A percentile compares a stretch with the other conserved stretches of the same genome.
phyloP scores from a whole-genome alignment of 2,329 filamentous ascomycete genomes.

The Malbranchea zuffiana region DNA sequence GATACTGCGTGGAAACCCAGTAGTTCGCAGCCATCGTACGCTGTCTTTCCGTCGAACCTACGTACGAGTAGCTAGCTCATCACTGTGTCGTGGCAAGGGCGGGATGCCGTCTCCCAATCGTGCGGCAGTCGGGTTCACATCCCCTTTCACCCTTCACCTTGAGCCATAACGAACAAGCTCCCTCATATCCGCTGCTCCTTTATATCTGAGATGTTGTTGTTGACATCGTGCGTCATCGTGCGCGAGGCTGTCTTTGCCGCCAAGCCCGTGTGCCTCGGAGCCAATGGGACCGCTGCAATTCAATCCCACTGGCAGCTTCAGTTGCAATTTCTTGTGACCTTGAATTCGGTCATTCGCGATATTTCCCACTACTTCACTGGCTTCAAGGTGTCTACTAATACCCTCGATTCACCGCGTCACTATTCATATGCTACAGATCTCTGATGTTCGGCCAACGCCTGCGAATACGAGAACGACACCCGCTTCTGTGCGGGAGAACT shows the following conservation, averaged over 20 bases:
- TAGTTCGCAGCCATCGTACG: conserved; percentile 77
- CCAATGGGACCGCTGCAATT: conserved; percentile 3
- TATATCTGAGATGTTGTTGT: too few species aligned
- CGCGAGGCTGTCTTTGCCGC: too few species aligned
- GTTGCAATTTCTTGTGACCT: conserved; percentile 7
- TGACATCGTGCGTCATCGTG: too few species aligned
- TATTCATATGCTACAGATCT: conserved; percentile 1
- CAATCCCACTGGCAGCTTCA: conserved; percentile 10
- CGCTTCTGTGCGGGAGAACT: conserved; percentile 13
- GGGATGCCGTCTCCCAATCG: too few species aligned
- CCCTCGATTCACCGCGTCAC: background rate
- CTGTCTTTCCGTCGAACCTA: background rate
- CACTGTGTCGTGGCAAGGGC: too few species aligned
- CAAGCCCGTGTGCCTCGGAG: background rate
- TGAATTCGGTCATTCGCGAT: conserved; percentile 4
- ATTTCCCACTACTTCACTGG: background rate
- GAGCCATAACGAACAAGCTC: too few species aligned
- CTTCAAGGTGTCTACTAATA: background rate
- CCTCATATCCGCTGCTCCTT: too few species aligned
- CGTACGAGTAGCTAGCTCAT: too few species aligned
- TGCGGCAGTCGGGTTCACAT: too few species aligned
- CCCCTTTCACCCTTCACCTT: too few species aligned
- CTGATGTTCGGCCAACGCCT: conserved; percentile 14
- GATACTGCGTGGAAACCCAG: conserved; percentile 88
- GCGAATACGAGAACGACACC: conserved; percentile 9